Conservation (phyloP, 345 rosid species). For the Luvunga scandens region DNA sequence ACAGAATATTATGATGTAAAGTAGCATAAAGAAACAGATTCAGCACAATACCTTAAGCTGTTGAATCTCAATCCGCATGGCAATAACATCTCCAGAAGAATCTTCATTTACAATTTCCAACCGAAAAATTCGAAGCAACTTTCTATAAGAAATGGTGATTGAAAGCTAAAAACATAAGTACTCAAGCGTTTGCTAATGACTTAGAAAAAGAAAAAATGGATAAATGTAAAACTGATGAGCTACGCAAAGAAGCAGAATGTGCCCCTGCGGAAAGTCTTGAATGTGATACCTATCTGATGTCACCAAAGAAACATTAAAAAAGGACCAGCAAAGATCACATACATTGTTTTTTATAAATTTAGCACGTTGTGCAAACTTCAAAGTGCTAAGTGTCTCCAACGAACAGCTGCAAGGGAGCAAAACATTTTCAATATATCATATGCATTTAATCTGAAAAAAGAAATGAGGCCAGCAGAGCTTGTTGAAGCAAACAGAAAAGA, state of each 20-base stretch:
- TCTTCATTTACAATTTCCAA: slow-evolving; percentile 96
- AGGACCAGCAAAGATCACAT: too few relatives aligned
- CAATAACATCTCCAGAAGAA: slow-evolving; percentile 91
- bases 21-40: neutral
- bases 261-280: neutral
- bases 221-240: neutral
- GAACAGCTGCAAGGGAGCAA: slow-evolving; percentile 61
- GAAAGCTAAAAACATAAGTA: too few relatives aligned
- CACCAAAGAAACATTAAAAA: neutral
- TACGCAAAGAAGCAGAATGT: neutral
- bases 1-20: neutral
- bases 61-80: slow-evolving; percentile 91
- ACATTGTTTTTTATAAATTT: slow-evolving; percentile 94
- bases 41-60: slow-evolving; percentile 69
- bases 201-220: neutral
- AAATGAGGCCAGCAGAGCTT: neutral
- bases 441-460: neutral
- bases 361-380: slow-evolving; percentile 99
- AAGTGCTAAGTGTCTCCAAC: slow-evolving; percentile 88
- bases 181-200: neutral
- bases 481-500: neutral
- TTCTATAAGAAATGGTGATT: slow-evolving; percentile 5
- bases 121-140: slow-evolving; percentile 9
- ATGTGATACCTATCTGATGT: neutral
- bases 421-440: slow-evolving; percentile 15